These are phyloP conservation scores for Dentipellis fragilis DNA, from an alignment of 768 basidiomycete genomes.

Conservation along the genomic window DNA sequence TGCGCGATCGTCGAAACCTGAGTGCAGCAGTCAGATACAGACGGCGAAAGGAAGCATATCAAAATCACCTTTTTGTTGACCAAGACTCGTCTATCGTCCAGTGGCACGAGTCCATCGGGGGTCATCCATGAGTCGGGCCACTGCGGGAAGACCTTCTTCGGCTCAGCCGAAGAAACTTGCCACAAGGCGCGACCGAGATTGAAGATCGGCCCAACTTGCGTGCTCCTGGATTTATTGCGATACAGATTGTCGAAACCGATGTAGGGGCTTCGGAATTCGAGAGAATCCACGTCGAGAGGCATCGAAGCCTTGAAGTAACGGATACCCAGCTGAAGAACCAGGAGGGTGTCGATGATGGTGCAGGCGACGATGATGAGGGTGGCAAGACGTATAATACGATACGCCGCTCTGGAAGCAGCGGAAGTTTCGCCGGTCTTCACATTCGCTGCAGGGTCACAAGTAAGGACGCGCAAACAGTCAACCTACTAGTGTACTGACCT, in stretches of 20 bases:
- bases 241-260: slow-evolving; percentile 7
- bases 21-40: neutral
- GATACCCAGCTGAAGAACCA: neutral
- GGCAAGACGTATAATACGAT: neutral
- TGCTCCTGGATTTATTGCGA: neutral
- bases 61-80: neutral
- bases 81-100: slow-evolving; percentile 1
- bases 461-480: too few species aligned
- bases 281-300: neutral
- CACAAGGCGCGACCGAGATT: neutral
- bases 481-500: neutral
- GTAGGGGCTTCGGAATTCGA: slow-evolving; percentile 2
- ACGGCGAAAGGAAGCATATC: neutral
- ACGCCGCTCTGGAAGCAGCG: neutral
- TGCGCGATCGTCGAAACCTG: neutral
- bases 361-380: neutral
- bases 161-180: slow-evolving; percentile 1
- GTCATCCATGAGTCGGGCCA: slow-evolving; percentile 5
- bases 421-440: neutral
- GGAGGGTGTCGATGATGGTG: neutral
- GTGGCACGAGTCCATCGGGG: slow-evolving; percentile 1
- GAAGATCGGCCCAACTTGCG: neutral
- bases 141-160: slow-evolving; percentile 1
- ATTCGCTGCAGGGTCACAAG: neutral
- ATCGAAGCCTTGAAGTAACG: neutral